These are phyloP conservation scores for Termitomyces sp. DNA, from an alignment of 768 basidiomycete genomes.

Conservation along the genomic window DNA sequence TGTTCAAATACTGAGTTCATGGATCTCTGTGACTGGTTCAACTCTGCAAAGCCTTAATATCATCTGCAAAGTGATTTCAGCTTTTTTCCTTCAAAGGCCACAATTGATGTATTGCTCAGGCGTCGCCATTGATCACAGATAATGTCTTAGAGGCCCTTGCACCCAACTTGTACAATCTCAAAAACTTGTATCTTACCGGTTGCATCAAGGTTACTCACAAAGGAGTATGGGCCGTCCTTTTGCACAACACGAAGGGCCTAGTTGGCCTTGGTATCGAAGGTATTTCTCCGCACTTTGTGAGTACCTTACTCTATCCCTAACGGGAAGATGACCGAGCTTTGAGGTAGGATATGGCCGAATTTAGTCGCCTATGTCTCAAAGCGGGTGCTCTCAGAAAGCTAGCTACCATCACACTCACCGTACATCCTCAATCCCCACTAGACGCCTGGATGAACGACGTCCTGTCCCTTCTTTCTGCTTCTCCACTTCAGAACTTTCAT, in stretches of 20 bases:
- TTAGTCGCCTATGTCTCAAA: conserved; percentile 33
- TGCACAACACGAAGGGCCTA: conserved; percentile 39
- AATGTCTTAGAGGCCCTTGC: conserved; percentile 43
- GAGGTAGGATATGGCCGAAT: conserved; percentile 45
- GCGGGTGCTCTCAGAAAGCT: conserved; percentile 35
- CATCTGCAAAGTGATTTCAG: conserved; percentile 56
- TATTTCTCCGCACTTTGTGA: conserved; percentile 55
- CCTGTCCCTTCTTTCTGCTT: conserved; percentile 3
- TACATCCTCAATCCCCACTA: conserved; percentile 29
- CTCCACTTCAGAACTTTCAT: conserved; percentile 54
- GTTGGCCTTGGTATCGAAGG: conserved; percentile 55
- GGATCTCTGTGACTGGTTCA: conserved; percentile 39
- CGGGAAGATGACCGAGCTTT: background rate
- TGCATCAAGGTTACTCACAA: conserved; percentile 63
- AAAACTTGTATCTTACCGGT: conserved; percentile 57
- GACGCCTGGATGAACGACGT: conserved; percentile 35
- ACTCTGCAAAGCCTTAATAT: conserved; percentile 55
- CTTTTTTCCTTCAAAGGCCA: background rate
- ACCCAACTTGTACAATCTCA: conserved; percentile 40
- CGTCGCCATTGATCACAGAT: conserved; percentile 56
- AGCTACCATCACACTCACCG: conserved; percentile 52
- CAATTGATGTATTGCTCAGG: conserved; percentile 28
- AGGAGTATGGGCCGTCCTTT: conserved; percentile 50
- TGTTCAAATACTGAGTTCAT: conserved; percentile 39
- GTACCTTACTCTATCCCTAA: conserved; percentile 3